Conservation (phyloP, 202 grass and related monocot species). For the Sporobolus alterniflorus region DNA sequence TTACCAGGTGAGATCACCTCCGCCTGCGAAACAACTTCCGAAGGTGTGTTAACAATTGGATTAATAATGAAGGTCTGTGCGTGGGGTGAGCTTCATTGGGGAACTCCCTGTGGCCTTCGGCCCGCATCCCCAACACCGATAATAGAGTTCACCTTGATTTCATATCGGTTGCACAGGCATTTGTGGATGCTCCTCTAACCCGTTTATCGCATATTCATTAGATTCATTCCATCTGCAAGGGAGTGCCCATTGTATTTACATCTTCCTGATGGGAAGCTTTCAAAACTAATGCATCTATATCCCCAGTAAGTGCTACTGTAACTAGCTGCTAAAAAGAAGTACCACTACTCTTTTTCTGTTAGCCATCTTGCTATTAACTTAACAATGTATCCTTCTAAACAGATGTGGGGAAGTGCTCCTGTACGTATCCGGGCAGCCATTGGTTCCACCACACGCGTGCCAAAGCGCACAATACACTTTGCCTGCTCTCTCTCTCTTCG, state of each 20-base stretch:
- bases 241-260: slow-evolving; percentile 94
- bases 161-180: background rate
- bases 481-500: too few species aligned
- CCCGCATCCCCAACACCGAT: too few species aligned
- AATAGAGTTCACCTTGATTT: slow-evolving; percentile 24
- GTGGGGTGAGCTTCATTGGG: too few species aligned
- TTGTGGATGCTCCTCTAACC: slow-evolving; percentile 35
- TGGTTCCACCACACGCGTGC: too few species aligned
- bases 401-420: slow-evolving; percentile 97
- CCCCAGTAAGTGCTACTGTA: slow-evolving; percentile 72
- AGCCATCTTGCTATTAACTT: slow-evolving; percentile 41
- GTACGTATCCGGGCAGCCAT: too few species aligned
- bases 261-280: slow-evolving; percentile 69
- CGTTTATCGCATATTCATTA: slow-evolving; percentile 33
- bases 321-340: background rate
- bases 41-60: too few species aligned
- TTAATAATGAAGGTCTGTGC: too few species aligned
- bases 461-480: too few species aligned
- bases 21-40: too few species aligned
- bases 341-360: background rate
- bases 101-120: too few species aligned
- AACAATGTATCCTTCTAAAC: slow-evolving; percentile 24
- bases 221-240: slow-evolving; percentile 88
- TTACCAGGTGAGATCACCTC: too few species aligned
- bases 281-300: slow-evolving; percentile 97